Evolutionary conservation across 805 yeast species (phyloP).

Genomic region (Yamadazyma takamatsuzukensis): DNA sequence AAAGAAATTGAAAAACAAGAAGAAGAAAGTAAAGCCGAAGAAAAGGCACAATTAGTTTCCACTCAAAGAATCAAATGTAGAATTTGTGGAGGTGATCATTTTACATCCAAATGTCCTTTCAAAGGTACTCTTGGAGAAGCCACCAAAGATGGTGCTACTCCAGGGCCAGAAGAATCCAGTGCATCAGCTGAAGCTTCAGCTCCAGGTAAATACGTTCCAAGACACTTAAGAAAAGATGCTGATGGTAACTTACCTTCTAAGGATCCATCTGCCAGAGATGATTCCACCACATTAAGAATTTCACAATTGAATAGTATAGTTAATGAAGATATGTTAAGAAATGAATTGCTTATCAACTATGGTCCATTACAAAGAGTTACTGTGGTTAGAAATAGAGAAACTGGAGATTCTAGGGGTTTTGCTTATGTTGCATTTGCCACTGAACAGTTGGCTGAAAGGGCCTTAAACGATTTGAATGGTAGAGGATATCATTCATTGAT

Average conservation of each 20-base stretch:
- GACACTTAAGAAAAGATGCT: conserved; percentile 44
- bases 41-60: conserved; percentile 34
- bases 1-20: conserved; percentile 72
- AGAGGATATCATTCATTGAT: conserved; percentile 91
- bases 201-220: conserved; percentile 39
- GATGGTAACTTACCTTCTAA: conserved; percentile 36
- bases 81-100: conserved; percentile 91
- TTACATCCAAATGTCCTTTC: conserved; percentile 93
- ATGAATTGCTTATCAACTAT: conserved; percentile 63
- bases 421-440: conserved; percentile 85
- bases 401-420: conserved; percentile 89
- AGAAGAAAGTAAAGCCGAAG: conserved; percentile 51
- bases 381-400: conserved; percentile 85
- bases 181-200: conserved; percentile 17
- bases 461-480: conserved; percentile 75
- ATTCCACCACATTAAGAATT: conserved; percentile 81
- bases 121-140: conserved; percentile 70
- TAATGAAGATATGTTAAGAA: conserved; percentile 74
- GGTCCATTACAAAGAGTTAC: conserved; percentile 73
- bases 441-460: conserved; percentile 67
- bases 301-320: conserved; percentile 86
- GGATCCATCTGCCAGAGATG: conserved; percentile 59
- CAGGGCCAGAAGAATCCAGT: conserved; percentile 16
- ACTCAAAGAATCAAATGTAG: conserved; percentile 66
- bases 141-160: conserved; percentile 36